Base-by-base conservation (phyloP, 345 rosid genomes). In the Citrus medica region DNA sequence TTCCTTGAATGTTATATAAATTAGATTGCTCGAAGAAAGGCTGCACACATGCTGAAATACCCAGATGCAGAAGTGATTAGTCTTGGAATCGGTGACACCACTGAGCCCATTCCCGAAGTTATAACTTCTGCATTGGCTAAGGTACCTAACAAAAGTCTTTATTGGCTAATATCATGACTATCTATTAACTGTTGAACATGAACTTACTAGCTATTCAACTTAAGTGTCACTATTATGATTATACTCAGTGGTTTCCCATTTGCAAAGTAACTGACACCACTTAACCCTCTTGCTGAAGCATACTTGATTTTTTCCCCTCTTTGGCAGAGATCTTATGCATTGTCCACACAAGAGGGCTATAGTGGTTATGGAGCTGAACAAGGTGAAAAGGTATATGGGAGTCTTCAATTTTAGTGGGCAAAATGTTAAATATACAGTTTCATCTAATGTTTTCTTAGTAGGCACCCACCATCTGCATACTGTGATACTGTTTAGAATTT, bases 321-420 rank as follows among this genome's bases (percentile, higher is more conserved):
- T 38, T 80, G 81, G 46, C 93, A 96, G 98, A 91, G 88, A 86
- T 86, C 97, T 75, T 74, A 74, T 79, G 97, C 82, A 51, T 73
- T 96, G 82, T 94, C 99, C 51, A 96, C 98, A 17, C 33, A 81
- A 78, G 94, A 90, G 83, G 97, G 98, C 60, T 96, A 96, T 77
- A 94, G 97, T 84, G 98, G 98, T 35, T 96, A 96, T 75, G 99
- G 98, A 77, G 89, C 92, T 65, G 99, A 96, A 84, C 99, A 96
- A 86, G 99, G 99, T 83, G 95, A 91, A 89, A 92, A 88, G 78
- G 99, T 94, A 85, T 42, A 90, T 75, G 22, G 16, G 35, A 58
- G 17, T 58, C 30, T 68, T 72, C 28, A 24, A 67, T 74, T 58
- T 37, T 63, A 37, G 74, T 64, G 40, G 55, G 9, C 6, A 67